A percentile compares a stretch with the other conserved stretches of the same genome.
Evolutionary conservation across 108 stramenopile genomes (phyloP).

Genomic region (Nitzschia palea): DNA sequence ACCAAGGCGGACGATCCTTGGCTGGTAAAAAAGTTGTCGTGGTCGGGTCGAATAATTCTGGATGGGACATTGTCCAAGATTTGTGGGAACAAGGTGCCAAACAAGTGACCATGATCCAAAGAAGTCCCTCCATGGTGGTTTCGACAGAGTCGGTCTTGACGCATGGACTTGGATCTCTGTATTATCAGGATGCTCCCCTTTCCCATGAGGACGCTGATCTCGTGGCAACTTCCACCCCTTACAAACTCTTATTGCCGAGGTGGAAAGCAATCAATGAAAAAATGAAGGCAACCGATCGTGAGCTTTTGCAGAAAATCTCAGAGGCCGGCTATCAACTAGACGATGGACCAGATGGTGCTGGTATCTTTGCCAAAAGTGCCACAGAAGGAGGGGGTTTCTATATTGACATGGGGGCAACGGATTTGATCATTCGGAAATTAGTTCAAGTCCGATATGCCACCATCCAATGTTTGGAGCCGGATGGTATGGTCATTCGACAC

Average conservation of each 20-base stretch:
- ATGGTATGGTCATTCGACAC: constrained; percentile 25
- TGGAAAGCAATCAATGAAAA: constrained; percentile 19
- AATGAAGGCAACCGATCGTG: constrained; percentile 26
- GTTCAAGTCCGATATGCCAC: constrained; percentile 18
- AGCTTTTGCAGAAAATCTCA: constrained; percentile 6
- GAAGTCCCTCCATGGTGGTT: constrained; percentile 16
- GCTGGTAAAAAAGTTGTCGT: constrained; percentile 57
- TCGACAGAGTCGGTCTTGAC: constrained; percentile 19
- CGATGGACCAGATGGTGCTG: constrained; percentile 28
- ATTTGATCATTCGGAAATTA: constrained; percentile 25
- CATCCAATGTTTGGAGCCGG: constrained; percentile 16
- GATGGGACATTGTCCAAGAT: constrained; percentile 58
- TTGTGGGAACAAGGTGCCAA: constrained; percentile 32
- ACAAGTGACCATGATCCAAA: constrained; percentile 26
- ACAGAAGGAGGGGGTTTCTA: constrained; percentile 34
- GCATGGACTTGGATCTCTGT: constrained; percentile 13
- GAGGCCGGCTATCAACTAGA: constrained; percentile 29
- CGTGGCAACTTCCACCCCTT: constrained; percentile 19
- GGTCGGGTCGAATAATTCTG: constrained; percentile 81
- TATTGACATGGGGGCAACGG: constrained; percentile 30
- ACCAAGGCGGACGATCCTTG: background rate
- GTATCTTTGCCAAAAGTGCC: constrained; percentile 32
- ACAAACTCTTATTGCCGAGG: constrained; percentile 11
- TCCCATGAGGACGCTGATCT: constrained; percentile 36
- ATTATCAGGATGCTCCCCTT: constrained; percentile 16